Evolutionary conservation across 2,329 filamentous ascomycete genomes (phyloP).

Genomic region (Curvularia sp.): DNA sequence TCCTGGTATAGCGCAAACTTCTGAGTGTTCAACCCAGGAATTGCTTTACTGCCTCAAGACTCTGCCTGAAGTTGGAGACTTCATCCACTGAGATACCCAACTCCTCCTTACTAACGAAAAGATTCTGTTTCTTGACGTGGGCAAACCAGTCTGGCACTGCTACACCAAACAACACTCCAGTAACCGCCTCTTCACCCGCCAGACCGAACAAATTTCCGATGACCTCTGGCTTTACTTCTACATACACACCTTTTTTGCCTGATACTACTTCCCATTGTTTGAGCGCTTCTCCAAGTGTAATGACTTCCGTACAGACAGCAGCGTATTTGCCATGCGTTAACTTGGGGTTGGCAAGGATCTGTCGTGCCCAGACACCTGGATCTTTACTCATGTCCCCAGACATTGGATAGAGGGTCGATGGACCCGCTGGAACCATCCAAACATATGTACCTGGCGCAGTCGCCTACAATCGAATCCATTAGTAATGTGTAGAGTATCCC

Average conservation of each 20-base stretch:
- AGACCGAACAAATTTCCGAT: not conserved
- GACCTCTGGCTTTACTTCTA: constrained; percentile 3
- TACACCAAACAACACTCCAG: constrained; percentile 7
- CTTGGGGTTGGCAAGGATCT: constrained; percentile 9
- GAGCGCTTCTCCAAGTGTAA: constrained; percentile 6
- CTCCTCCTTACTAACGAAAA: constrained; percentile 8
- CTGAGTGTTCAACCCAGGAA: no score
- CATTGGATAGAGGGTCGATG: constrained; percentile 8
- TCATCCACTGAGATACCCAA: constrained; percentile 1
- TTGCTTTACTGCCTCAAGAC: no score
- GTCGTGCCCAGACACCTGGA: constrained; percentile 13
- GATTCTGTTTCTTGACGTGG: constrained; percentile 3
- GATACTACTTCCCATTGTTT: constrained; percentile 3
- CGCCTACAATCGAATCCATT: not conserved
- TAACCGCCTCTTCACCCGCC: constrained; percentile 11
- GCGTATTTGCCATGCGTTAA: constrained; percentile 9
- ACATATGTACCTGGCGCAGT: constrained; percentile 4
- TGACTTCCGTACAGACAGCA: constrained; percentile 8
- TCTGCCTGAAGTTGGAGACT: no score
- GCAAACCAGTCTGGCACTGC: constrained; percentile 10
- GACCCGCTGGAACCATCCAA: constrained; percentile 9
- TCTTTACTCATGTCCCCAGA: constrained; percentile 11
- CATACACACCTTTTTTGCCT: constrained; percentile 12
- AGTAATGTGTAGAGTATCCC: not conserved
- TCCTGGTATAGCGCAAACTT: no score